phyloP scores from a whole-genome alignment of 2,329 filamentous ascomycete species.

The Fusarium sp. region DNA sequence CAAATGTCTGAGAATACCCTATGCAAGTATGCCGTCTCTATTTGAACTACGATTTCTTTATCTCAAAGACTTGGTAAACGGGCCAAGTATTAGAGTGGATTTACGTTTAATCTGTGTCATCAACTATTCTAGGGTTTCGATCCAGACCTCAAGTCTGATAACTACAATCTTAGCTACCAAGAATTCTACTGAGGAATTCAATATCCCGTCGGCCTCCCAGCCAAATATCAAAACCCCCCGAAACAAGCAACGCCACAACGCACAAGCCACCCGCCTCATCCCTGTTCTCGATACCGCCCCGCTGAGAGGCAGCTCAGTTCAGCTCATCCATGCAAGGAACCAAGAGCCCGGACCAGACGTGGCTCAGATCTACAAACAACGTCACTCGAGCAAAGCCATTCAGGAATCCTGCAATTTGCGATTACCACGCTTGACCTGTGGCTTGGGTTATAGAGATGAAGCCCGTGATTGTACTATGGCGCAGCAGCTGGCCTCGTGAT shows the following conservation, averaged over 20 bases:
- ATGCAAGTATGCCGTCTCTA: neutral
- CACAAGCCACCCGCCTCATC: slow-evolving; percentile 23
- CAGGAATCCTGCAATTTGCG: slow-evolving; percentile 29
- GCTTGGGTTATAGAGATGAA: slow-evolving; percentile 17
- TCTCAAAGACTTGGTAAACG: neutral
- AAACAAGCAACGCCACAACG: slow-evolving; percentile 30
- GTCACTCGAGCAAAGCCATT: slow-evolving; percentile 35
- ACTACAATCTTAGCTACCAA: neutral
- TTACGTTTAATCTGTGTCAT: neutral
- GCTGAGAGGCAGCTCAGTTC: slow-evolving; percentile 33
- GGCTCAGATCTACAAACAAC: slow-evolving; percentile 36
- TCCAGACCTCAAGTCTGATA: neutral
- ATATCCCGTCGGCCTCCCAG: slow-evolving; percentile 1
- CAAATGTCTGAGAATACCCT: neutral
- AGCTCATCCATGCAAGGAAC: slow-evolving; percentile 31
- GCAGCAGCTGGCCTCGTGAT: slow-evolving; percentile 25
- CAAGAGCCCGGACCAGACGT: slow-evolving; percentile 19
- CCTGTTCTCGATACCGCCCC: slow-evolving; percentile 28
- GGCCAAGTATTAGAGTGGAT: neutral
- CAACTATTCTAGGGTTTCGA: neutral
- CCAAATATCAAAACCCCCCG: neutral
- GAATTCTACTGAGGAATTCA: neutral
- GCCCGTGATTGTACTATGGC: slow-evolving; percentile 16
- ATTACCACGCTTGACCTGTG: slow-evolving; percentile 5
- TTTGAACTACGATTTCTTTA: neutral